These are phyloP conservation scores for Neocucurbitaria cava DNA, from an alignment of 2,329 filamentous ascomycete species.

Conservation along the genomic window DNA sequence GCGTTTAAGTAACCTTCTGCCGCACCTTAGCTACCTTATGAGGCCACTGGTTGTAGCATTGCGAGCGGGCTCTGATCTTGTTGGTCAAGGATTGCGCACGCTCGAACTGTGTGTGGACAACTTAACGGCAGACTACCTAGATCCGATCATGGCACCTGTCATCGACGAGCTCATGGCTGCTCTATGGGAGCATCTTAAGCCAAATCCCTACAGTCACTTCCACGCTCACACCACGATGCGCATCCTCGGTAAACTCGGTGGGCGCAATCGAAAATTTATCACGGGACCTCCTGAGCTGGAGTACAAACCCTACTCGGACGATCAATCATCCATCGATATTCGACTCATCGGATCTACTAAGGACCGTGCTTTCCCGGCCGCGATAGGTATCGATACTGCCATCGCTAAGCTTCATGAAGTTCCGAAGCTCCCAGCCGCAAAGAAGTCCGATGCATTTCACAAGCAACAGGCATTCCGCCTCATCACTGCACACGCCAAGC, in stretches of 20 bases:
- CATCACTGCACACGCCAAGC: slow-evolving; percentile 86
- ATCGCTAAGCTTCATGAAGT: slow-evolving; percentile 86
- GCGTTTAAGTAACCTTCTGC: slow-evolving; percentile 89
- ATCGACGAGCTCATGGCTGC: slow-evolving; percentile 99
- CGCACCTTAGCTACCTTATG: slow-evolving; percentile 97
- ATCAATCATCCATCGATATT: slow-evolving; percentile 85
- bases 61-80: slow-evolving; percentile 87
- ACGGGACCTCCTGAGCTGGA: slow-evolving; percentile 84
- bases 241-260: slow-evolving; percentile 94
- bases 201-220: slow-evolving; percentile 94
- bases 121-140: slow-evolving; percentile 94
- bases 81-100: slow-evolving; percentile 91
- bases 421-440: slow-evolving; percentile 66
- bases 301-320: slow-evolving; percentile 86
- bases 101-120: slow-evolving; percentile 98
- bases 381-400: slow-evolving; percentile 86
- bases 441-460: slow-evolving; percentile 81
- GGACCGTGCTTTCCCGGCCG: slow-evolving; percentile 85
- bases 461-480: slow-evolving; percentile 92
- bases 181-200: slow-evolving; percentile 92
- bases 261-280: slow-evolving; percentile 93
- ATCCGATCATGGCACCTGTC: slow-evolving; percentile 98
- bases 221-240: slow-evolving; percentile 98
- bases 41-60: slow-evolving; percentile 94
- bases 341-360: slow-evolving; percentile 88